Evolutionary conservation across 106 monocot species (phyloP), one percentile per base, ranked within the genome.

Genomic region (Dactylorhiza incarnata): DNA sequence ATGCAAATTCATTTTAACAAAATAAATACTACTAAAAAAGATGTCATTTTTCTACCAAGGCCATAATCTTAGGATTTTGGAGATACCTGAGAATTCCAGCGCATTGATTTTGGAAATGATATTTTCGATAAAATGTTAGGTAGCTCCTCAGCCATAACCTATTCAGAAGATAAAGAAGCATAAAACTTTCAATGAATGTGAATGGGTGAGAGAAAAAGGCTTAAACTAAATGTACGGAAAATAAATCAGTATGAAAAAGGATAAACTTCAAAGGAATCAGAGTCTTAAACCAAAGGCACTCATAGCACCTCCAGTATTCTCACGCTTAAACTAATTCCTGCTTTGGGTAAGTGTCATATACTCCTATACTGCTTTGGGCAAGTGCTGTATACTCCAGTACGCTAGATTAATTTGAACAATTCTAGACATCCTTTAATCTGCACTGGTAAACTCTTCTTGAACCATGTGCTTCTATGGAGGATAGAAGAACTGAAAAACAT

Each of bases 61-160:
- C 6, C 58, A 8, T 58, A 6, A 58, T 52, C 8, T 3, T 12
- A 66, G 66, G 29, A 29, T 3, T 58, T 58, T 11, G 14, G 29
- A 13, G 29, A 46, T 84, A 96, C 95, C 81, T 90, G 80, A 44
- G 96, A 91, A 79, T 93, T 93, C 96, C 96, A 97, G 20, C 96
- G 96, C 96, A 97, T 97, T 37, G 93, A 93, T 77, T 91, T 97
- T 50, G 87, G 48, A 84, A 97, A 97, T 83, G 93, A 91, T 81
- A 97, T 82, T 71, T 82, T 82, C 73, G 82, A 51, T 79, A 97
- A 77, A 54, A 91, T 76, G 55, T 66, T 83, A 17, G 96, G 89
- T 50, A 97, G 78, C 75, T 97, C 89, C 75, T 87, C 89, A 49
- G 88, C 70, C 62, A 97, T 76, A 20, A 97, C 96, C 96, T 96